phyloP scores from a whole-genome alignment of 2,329 filamentous ascomycete species.

The Tolypocladium endophyticum region DNA sequence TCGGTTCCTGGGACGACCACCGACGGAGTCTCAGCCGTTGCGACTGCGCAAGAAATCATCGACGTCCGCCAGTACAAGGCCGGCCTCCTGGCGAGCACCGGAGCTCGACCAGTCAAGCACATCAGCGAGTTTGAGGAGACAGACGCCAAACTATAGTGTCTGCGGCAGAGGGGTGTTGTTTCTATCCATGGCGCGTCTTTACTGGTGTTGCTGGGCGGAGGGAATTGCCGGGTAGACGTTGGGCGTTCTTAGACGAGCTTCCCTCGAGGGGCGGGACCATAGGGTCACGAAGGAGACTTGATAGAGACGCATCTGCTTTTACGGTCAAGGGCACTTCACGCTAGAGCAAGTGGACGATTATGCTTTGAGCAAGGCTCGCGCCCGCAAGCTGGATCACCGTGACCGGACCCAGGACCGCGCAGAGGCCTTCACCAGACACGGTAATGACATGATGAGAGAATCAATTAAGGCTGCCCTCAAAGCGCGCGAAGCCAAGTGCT shows the following conservation, averaged over 20 bases:
- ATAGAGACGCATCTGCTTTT: slow-evolving; percentile 5
- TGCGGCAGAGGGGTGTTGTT: not conserved
- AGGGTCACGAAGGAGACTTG: not conserved
- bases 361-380: not conserved
- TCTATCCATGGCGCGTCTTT: not conserved
- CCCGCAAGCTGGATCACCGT: not conserved
- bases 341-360: not conserved
- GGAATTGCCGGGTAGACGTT: not conserved
- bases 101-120: slow-evolving; percentile 62
- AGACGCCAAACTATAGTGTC: slow-evolving; percentile 60
- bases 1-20: slow-evolving; percentile 21
- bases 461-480: not conserved
- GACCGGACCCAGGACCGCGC: not conserved
- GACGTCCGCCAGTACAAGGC: slow-evolving; percentile 78
- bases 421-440: not conserved
- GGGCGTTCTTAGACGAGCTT: not conserved
- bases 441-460: not conserved
- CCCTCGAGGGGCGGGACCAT: not conserved
- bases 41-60: slow-evolving; percentile 49
- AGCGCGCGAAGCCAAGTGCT: not conserved
- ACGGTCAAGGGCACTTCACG: not conserved
- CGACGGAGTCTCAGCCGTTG: slow-evolving; percentile 30
- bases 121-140: slow-evolving; percentile 78
- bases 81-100: slow-evolving; percentile 59
- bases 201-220: not conserved